Evolutionary conservation across 169 alveolate genomes (phyloP).

Genomic region (Cryptosporidium tyzzeri): DNA sequence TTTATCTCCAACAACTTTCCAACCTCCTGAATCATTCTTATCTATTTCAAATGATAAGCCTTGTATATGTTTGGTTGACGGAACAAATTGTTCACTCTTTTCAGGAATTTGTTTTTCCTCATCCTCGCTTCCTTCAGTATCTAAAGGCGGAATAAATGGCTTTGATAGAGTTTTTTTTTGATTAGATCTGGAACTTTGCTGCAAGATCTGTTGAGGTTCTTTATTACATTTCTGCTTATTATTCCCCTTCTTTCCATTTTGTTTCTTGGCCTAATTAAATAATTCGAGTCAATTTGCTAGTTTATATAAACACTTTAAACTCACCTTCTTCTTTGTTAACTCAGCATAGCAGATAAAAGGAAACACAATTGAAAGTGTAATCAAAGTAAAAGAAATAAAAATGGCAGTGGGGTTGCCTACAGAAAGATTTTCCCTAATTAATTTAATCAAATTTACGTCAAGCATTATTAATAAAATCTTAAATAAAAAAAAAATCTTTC

Average conservation of each 20-base stretch:
- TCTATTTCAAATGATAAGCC: conserved; percentile 55
- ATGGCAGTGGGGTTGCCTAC: conserved; percentile 74
- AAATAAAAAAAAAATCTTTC: not conserved
- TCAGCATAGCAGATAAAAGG: conserved; percentile 62
- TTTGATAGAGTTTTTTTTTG: conserved; percentile 14
- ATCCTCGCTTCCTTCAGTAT: conserved; percentile 44
- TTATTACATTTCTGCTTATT: not conserved
- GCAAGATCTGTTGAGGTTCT: not conserved
- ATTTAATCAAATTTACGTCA: not conserved
- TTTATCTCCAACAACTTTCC: conserved; percentile 50
- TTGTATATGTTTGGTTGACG: conserved; percentile 37
- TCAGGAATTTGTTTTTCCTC: not conserved
- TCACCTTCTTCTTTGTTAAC: conserved; percentile 61
- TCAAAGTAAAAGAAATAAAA: conserved; percentile 27
- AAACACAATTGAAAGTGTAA: conserved; percentile 12
- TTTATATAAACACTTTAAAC: not conserved
- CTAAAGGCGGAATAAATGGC: conserved; percentile 40
- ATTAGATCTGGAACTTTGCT: not conserved
- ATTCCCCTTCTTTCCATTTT: conserved; percentile 14
- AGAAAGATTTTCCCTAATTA: conserved; percentile 19
- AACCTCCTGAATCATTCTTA: conserved; percentile 47
- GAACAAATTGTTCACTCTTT: conserved; percentile 7
- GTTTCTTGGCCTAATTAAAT: conserved; percentile 23
- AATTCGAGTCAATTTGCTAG: not conserved
- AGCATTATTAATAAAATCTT: not conserved